Conservation (phyloP, 306 rosid genomes). For the Cyamopsis tetragonoloba region DNA sequence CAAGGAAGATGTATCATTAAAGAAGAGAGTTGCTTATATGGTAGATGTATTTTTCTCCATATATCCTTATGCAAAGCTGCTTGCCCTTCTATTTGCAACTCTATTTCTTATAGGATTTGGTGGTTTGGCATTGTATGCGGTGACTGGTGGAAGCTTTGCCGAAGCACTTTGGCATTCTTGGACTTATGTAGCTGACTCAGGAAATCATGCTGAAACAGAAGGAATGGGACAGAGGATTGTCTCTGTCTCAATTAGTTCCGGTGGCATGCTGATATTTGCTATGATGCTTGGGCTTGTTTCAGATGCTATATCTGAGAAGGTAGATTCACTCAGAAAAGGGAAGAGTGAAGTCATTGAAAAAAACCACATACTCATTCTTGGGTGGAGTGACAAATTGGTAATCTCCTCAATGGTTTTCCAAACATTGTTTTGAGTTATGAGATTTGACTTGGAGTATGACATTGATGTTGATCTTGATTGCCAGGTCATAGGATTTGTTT, state of each 20-base stretch:
- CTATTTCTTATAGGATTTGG: constrained; percentile 88
- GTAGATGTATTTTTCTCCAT: constrained; percentile 93
- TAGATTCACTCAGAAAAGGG: constrained; percentile 94
- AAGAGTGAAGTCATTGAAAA: constrained; percentile 96
- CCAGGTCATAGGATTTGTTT: constrained; percentile 1
- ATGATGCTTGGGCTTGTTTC: constrained; percentile 99
- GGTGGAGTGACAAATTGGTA: constrained; percentile 99
- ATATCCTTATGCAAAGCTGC: constrained; percentile 92
- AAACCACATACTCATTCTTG: constrained; percentile 93
- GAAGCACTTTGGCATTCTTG: constrained; percentile 99
- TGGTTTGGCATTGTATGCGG: constrained; percentile 90
- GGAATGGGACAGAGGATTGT: constrained; percentile 96
- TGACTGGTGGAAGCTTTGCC: constrained; percentile 76
- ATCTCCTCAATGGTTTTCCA: constrained; percentile 15
- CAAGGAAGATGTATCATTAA: constrained; percentile 82
- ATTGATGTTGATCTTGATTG: constrained; percentile 8
- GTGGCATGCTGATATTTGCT: constrained; percentile 98
- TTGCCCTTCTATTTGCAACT: constrained; percentile 94
- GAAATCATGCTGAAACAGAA: constrained; percentile 93
- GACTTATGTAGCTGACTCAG: constrained; percentile 95
- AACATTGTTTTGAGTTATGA: background rate
- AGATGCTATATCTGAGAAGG: constrained; percentile 96
- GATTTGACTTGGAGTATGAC: background rate
- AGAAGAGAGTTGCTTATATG: constrained; percentile 85
- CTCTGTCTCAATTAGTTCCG: constrained; percentile 93